Conservation (phyloP, 306 rosid species). For the Corylus avellana region DNA sequence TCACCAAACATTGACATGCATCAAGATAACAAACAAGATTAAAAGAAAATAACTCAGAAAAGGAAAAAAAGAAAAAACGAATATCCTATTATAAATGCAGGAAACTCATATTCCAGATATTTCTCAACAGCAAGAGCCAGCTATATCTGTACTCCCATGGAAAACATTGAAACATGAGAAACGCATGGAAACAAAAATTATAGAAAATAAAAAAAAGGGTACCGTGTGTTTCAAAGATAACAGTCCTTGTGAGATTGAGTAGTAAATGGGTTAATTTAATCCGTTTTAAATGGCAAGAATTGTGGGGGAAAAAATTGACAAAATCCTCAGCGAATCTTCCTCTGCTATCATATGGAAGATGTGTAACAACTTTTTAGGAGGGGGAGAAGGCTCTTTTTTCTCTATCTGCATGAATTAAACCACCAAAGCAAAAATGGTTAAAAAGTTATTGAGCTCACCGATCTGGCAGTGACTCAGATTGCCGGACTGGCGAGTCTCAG, state of each 20-base stretch:
- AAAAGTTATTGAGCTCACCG: constrained; percentile 40
- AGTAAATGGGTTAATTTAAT: constrained; percentile 35
- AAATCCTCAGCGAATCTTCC: constrained; percentile 44
- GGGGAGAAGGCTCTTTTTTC: constrained; percentile 1
- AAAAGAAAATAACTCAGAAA: constrained; percentile 12
- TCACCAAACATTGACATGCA: constrained; percentile 11
- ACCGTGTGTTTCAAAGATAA: constrained; percentile 16
- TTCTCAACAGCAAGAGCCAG: constrained; percentile 23
- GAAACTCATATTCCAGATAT: constrained; percentile 5
- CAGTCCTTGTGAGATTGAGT: constrained; percentile 28
- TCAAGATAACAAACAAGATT: not conserved
- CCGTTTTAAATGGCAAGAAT: constrained; percentile 37
- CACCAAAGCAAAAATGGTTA: constrained; percentile 4
- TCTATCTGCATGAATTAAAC: constrained; percentile 21
- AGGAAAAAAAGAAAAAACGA: constrained; percentile 29
- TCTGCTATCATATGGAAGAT: constrained; percentile 39
- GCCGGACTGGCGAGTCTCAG: constrained; percentile 25
- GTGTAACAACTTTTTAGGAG: constrained; percentile 24
- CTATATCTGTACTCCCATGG: constrained; percentile 22
- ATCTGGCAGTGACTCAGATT: constrained; percentile 26
- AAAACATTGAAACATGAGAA: constrained; percentile 40
- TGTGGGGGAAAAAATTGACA: constrained; percentile 30
- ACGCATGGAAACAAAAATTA: constrained; percentile 22
- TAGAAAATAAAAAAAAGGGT: constrained; percentile 3
- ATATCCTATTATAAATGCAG: constrained; percentile 7